These are phyloP conservation scores for Dioszegia aurantiaca DNA, from an alignment of 768 basidiomycete species.

Conservation along the genomic window DNA sequence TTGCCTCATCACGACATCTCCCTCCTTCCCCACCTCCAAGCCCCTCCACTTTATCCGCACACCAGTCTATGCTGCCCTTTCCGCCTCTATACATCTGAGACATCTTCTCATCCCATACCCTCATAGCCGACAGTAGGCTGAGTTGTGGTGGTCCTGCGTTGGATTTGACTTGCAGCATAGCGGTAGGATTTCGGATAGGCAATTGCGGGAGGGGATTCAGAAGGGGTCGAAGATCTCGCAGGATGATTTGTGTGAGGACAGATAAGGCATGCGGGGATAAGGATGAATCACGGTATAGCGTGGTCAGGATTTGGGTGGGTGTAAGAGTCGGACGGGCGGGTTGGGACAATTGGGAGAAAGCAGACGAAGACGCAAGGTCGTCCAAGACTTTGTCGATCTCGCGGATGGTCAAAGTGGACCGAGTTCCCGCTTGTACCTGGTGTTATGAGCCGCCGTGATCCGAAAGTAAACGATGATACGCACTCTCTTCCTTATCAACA, in stretches of 20 bases:
- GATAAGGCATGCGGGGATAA: conserved; percentile 65
- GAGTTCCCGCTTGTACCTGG: conserved; percentile 7
- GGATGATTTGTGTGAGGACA: conserved; percentile 78
- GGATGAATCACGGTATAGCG: conserved; percentile 58
- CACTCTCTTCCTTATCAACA: conserved; percentile 56
- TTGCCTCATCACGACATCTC: conserved; percentile 43
- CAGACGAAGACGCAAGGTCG: conserved; percentile 68
- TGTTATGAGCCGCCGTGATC: too few relatives aligned
- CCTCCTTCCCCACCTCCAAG: conserved; percentile 1
- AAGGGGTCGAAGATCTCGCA: conserved; percentile 78
- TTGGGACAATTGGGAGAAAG: conserved; percentile 57
- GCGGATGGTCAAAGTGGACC: conserved; percentile 52
- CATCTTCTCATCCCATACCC: conserved; percentile 68
- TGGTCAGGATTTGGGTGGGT: conserved; percentile 55
- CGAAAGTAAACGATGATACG: too few relatives aligned
- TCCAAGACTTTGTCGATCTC: conserved; percentile 69
- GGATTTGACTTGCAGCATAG: conserved; percentile 60
- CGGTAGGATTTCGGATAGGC: conserved; percentile 54
- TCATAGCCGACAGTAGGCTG: conserved; percentile 65
- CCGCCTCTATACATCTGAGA: conserved; percentile 58
- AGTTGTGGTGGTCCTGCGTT: conserved; percentile 61
- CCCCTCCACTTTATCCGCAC: conserved; percentile 52
- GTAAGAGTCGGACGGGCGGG: not conserved
- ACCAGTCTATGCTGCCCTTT: conserved; percentile 62
- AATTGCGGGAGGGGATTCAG: conserved; percentile 63